Conservation (phyloP, 495 filamentous ascomycete species). For the Aspergillus cristatus region DNA sequence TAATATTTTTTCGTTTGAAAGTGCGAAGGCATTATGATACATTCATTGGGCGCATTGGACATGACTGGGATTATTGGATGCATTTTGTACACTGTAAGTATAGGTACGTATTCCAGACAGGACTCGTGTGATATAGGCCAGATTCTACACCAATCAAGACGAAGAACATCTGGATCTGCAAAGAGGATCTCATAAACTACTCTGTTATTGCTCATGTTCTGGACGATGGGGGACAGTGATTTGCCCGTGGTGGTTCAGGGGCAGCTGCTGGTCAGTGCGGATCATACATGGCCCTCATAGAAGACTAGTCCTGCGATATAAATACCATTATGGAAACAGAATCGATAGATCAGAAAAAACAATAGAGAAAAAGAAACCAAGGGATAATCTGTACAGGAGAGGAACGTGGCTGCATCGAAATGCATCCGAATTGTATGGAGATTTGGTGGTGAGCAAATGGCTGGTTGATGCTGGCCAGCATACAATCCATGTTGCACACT, state of each 20-base stretch:
- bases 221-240: not conserved
- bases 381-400: too few species aligned
- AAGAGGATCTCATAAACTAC: not conserved
- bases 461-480: too few species aligned
- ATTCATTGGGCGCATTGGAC: conserved; percentile 8
- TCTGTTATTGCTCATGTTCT: not conserved
- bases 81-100: conserved; percentile 7
- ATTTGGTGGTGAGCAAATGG: too few species aligned
- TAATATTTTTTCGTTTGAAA: conserved; percentile 1
- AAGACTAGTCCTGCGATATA: too few species aligned
- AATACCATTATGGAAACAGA: not conserved
- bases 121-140: too few species aligned
- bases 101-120: conserved; percentile 7
- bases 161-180: not conserved
- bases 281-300: too few species aligned
- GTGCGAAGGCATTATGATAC: conserved; percentile 5
- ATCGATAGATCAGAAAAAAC: not conserved
- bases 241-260: conserved; percentile 13
- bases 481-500: too few species aligned
- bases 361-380: too few species aligned
- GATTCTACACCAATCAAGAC: too few species aligned
- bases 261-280: conserved; percentile 19
- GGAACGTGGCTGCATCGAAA: too few species aligned
- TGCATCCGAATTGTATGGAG: too few species aligned
- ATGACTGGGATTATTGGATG: too few species aligned